Evolutionary conservation across 164 flowering plant species (phyloP).

Genomic region (Stephania japonica): DNA sequence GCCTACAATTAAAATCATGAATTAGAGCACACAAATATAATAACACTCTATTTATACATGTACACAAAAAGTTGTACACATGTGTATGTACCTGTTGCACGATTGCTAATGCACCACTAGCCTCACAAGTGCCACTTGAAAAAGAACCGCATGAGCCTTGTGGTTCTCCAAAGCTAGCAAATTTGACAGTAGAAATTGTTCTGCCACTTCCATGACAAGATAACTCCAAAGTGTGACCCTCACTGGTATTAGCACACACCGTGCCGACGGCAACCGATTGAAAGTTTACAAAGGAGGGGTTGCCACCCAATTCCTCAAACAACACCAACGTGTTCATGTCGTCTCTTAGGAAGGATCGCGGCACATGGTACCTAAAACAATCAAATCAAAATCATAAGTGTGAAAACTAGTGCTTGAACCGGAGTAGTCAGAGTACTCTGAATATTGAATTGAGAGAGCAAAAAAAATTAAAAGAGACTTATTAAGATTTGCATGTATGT

Average conservation of each 20-base stretch:
- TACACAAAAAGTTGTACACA: not conserved
- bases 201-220: slow-evolving; percentile 30
- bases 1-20: slow-evolving; percentile 15
- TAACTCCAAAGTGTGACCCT: slow-evolving; percentile 31
- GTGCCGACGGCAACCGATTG: slow-evolving; percentile 30
- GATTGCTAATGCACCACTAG: slow-evolving; percentile 12
- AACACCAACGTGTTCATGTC: slow-evolving; percentile 37
- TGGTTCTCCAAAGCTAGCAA: slow-evolving; percentile 52
- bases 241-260: slow-evolving; percentile 31
- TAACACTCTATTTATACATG: not conserved
- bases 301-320: slow-evolving; percentile 64
- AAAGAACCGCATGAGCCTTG: slow-evolving; percentile 45
- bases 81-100: slow-evolving; percentile 21
- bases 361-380: slow-evolving; percentile 50
- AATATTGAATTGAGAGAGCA: too few species aligned
- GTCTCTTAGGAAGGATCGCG: slow-evolving; percentile 34
- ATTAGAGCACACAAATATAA: not conserved
- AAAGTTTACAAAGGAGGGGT: slow-evolving; percentile 36
- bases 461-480: too few species aligned
- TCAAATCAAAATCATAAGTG: not conserved
- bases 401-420: not conserved
- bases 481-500: too few species aligned
- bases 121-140: slow-evolving; percentile 31
- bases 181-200: slow-evolving; percentile 33
- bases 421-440: not conserved